Percentiles rank a stretch among this genome's conserved stretches.
These are phyloP conservation scores for Amaranthus palmeri DNA, from an alignment of 148 eudicot species.

Conservation along the genomic window DNA sequence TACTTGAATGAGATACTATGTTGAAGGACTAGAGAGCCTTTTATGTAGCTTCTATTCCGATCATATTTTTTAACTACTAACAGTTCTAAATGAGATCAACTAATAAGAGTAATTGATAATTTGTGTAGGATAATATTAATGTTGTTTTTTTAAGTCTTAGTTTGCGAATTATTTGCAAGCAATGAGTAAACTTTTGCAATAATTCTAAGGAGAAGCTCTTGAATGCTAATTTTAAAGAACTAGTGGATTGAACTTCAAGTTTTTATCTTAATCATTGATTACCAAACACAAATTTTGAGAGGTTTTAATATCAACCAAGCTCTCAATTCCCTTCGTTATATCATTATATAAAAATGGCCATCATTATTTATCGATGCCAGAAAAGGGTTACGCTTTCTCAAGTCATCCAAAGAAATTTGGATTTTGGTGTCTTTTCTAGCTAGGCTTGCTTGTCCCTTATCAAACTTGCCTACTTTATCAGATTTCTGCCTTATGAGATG, in stretches of 20 bases:
- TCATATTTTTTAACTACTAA: not conserved
- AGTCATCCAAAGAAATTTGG: not conserved
- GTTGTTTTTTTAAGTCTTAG: not conserved
- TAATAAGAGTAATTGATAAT: not conserved
- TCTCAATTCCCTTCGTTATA: not conserved
- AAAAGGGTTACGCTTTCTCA: not conserved
- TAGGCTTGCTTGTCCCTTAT: not conserved
- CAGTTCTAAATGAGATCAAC: not conserved
- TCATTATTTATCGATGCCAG: not conserved
- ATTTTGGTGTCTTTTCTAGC: not conserved
- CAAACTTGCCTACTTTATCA: not conserved
- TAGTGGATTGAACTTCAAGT: not conserved
- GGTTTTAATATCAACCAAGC: not conserved
- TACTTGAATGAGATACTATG: not conserved
- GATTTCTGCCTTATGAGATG: not conserved
- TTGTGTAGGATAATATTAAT: not conserved
- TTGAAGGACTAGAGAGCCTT: not conserved
- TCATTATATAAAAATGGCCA: not conserved
- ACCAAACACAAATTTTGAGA: not conserved
- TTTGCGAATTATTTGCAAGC: no score
- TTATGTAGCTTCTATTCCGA: no score
- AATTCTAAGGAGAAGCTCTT: not conserved
- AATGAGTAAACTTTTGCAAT: not conserved
- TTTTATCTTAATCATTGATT: not conserved
- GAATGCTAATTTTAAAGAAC: not conserved